Percentiles rank a stretch among this genome's conserved stretches.
Conservation (phyloP, 306 rosid genomes). For the Fagus sylvatica region DNA sequence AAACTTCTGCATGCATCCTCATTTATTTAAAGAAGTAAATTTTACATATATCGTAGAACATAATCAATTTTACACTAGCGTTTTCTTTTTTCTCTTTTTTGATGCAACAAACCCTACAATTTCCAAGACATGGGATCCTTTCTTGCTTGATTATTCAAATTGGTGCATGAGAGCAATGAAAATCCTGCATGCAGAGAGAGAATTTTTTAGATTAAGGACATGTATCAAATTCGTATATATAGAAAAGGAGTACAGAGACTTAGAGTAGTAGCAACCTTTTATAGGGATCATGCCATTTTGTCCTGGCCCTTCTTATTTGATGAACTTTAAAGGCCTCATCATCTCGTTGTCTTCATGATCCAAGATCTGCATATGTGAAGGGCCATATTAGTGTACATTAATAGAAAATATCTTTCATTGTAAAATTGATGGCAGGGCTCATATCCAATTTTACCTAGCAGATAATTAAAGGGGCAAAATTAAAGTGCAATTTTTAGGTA, state of each 20-base stretch:
- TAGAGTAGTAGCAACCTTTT: not conserved
- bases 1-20: too few species aligned
- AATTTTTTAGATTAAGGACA: not conserved
- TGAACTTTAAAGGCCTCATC: conserved; percentile 1
- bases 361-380: not conserved
- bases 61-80: too few species aligned
- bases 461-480: too few species aligned
- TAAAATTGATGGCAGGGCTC: too few species aligned
- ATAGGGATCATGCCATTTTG: not conserved
- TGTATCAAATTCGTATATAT: not conserved
- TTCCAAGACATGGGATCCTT: too few species aligned
- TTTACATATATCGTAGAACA: too few species aligned
- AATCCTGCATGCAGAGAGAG: not conserved
- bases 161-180: not conserved
- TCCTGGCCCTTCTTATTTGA: not conserved
- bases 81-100: too few species aligned
- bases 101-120: too few species aligned
- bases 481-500: too few species aligned
- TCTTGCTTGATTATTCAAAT: not conserved
- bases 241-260: not conserved
- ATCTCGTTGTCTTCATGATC: conserved; percentile 2
- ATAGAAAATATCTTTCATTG: too few species aligned
- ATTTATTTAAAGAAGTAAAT: too few species aligned
- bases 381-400: not conserved
- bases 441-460: too few species aligned